Conservation (phyloP, 106 monocot genomes). For the Amphibolis antarctica region DNA sequence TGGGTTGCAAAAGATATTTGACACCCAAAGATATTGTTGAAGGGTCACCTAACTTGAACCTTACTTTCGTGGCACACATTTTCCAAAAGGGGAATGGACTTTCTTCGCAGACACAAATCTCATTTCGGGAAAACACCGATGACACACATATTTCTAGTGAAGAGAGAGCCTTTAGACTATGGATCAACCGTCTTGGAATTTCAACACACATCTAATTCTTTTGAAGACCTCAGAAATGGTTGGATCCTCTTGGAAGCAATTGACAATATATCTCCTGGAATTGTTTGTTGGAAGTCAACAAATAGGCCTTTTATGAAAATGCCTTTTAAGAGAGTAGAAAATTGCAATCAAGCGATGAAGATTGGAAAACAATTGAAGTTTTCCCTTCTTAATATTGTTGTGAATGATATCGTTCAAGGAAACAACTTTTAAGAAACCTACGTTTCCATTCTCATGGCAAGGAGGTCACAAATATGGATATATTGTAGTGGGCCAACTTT, state of each 20-base stretch:
- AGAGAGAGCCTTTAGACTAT: constrained; percentile 71
- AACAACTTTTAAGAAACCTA: constrained; percentile 59
- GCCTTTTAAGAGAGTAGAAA: constrained; percentile 90
- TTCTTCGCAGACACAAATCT: constrained; percentile 54
- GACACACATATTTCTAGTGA: constrained; percentile 68
- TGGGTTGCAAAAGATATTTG: constrained; percentile 85
- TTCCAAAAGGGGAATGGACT: constrained; percentile 89
- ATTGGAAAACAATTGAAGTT: constrained; percentile 80
- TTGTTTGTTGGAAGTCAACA: constrained; percentile 71
- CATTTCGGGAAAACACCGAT: constrained; percentile 52
- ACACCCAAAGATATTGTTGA: constrained; percentile 80
- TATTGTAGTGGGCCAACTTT: constrained; percentile 51
- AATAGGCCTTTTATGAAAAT: constrained; percentile 81
- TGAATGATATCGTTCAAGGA: constrained; percentile 92
- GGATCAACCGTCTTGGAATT: constrained; percentile 81
- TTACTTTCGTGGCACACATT: constrained; percentile 84
- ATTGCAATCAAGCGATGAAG: constrained; percentile 83
- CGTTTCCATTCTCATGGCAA: constrained; percentile 38
- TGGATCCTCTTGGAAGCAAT: constrained; percentile 80
- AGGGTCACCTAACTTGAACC: constrained; percentile 70
- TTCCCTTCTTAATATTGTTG: constrained; percentile 85
- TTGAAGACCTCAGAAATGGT: constrained; percentile 88
- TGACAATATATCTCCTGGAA: constrained; percentile 63
- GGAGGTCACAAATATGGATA: constrained; percentile 48
- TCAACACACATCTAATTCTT: constrained; percentile 67